Conservation (phyloP, 2,329 filamentous ascomycete genomes). For the Lecanicillium sp. region DNA sequence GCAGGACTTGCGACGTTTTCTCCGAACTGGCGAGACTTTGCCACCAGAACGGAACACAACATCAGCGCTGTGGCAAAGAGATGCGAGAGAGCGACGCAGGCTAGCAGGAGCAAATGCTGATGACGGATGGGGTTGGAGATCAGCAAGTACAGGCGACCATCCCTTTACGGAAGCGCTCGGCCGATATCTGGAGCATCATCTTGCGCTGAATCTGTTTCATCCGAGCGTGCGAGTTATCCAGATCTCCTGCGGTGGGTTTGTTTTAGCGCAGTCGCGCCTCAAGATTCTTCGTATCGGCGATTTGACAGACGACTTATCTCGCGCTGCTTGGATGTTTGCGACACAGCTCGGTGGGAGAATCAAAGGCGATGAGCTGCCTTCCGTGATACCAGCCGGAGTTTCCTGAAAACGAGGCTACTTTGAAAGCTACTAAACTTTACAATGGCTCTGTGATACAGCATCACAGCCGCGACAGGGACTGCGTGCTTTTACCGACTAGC, state of each 20-base stretch:
- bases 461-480: too few species aligned
- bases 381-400: constrained; percentile 13
- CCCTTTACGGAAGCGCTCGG: constrained; percentile 43
- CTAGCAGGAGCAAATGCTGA: constrained; percentile 39
- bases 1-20: constrained; percentile 37
- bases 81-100: constrained; percentile 30
- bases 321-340: constrained; percentile 29
- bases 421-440: too few species aligned
- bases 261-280: constrained; percentile 41
- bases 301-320: constrained; percentile 20
- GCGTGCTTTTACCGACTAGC: too few species aligned
- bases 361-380: constrained; percentile 17
- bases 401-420: not conserved
- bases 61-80: constrained; percentile 19
- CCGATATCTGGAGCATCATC: constrained; percentile 41
- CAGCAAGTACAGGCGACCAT: constrained; percentile 14
- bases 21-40: constrained; percentile 28
- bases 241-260: constrained; percentile 48
- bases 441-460: too few species aligned
- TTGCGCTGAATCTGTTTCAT: constrained; percentile 47
- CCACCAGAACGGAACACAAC: constrained; percentile 5
- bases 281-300: constrained; percentile 33
- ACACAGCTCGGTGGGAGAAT: constrained; percentile 26
- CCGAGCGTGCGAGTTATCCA: constrained; percentile 43
- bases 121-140: constrained; percentile 45